Percentiles rank a stretch among this genome's conserved stretches.
Conservation (phyloP, 768 basidiomycete species). For the Naganishia onofrii region DNA sequence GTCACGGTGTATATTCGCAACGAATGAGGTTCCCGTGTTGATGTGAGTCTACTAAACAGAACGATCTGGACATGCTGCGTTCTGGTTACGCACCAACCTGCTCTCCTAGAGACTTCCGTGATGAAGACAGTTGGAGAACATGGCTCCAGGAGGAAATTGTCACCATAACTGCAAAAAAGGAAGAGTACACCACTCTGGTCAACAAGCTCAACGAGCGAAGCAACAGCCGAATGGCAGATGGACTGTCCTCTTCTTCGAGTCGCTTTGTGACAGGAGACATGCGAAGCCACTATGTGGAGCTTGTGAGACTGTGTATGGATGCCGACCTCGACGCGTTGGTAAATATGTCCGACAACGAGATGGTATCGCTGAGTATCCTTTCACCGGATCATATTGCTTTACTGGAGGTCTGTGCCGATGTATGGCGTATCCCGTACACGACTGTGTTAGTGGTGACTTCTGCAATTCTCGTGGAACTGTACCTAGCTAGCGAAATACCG, state of each 20-base stretch:
- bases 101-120: constrained; percentile 6
- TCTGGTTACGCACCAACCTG: constrained; percentile 11
- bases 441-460: constrained; percentile 72
- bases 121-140: not conserved
- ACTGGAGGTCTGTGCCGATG: constrained; percentile 77
- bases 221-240: constrained; percentile 53
- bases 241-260: constrained; percentile 81
- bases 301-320: constrained; percentile 77
- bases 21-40: not conserved
- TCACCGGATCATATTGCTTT: constrained; percentile 74
- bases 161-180: constrained; percentile 1
- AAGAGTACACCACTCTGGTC: constrained; percentile 18
- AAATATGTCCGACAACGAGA: constrained; percentile 81
- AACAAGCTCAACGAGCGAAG: constrained; percentile 17
- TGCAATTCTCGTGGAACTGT: constrained; percentile 78
- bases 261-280: constrained; percentile 30
- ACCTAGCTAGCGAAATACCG: constrained; percentile 84
- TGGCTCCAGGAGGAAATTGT: constrained; percentile 19
- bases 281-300: constrained; percentile 68
- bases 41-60: not conserved
- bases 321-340: constrained; percentile 85
- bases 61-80: constrained; percentile 12
- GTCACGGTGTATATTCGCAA: not conserved
- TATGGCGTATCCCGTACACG: constrained; percentile 87
- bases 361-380: constrained; percentile 89